Percentiles rank a stretch among this genome's conserved stretches.
Conservation (phyloP, 805 yeast genomes). For the Hanseniaspora vineae region DNA sequence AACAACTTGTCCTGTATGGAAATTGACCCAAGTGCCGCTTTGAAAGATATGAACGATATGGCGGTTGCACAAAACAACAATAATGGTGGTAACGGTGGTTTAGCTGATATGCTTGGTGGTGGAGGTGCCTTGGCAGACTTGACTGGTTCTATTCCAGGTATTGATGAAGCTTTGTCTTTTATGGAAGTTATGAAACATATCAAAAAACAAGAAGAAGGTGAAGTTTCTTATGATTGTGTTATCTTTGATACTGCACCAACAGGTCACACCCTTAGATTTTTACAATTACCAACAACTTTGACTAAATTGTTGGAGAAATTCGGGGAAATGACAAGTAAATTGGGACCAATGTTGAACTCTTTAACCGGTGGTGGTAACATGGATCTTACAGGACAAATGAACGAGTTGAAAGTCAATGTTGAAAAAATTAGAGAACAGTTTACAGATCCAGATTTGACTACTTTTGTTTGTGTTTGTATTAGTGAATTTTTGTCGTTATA, state of each 20-base stretch:
- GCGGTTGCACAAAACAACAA: conserved; percentile 20
- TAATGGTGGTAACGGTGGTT: conserved; percentile 28
- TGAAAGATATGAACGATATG: conserved; percentile 68
- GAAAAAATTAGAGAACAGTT: conserved; percentile 87
- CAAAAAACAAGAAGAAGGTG: conserved; percentile 48
- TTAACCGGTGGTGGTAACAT: conserved; percentile 54
- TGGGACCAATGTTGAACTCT: conserved; percentile 82
- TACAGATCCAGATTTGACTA: conserved; percentile 90
- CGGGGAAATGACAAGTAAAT: conserved; percentile 68
- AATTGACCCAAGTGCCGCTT: conserved; percentile 89
- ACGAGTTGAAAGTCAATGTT: conserved; percentile 68
- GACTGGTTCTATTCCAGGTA: conserved; percentile 94
- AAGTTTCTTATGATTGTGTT: conserved; percentile 59
- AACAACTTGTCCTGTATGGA: conserved; percentile 92
- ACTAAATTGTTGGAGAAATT: conserved; percentile 80
- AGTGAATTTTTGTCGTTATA: conserved; percentile 92
- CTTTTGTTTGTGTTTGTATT: conserved; percentile 93
- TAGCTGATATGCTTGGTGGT: conserved; percentile 14
- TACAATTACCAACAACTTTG: conserved; percentile 86
- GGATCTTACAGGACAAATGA: conserved; percentile 68
- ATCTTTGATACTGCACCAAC: conserved; percentile 99
- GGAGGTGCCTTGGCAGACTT: conserved; percentile 51
- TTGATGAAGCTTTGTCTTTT: conserved; percentile 94
- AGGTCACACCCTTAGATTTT: conserved; percentile 91
- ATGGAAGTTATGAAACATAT: conserved; percentile 97